Conservation (phyloP, 768 basidiomycete species). For the Suillus ampliporus region DNA sequence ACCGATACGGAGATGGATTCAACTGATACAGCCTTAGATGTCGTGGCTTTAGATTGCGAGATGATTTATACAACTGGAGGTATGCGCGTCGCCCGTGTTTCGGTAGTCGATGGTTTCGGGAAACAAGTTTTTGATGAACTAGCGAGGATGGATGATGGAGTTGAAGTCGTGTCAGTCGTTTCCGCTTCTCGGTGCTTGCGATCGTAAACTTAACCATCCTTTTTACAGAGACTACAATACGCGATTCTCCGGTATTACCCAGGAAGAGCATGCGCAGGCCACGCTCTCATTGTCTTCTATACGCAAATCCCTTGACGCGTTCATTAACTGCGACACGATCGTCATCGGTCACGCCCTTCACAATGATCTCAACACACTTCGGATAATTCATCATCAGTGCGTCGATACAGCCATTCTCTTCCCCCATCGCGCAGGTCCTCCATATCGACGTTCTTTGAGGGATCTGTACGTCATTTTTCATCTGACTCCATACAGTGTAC, state of each 20-base stretch:
- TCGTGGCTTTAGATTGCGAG: constrained; percentile 94
- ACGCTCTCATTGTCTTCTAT: constrained; percentile 68
- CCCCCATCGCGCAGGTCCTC: constrained; percentile 79
- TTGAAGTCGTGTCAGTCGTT: constrained; percentile 71
- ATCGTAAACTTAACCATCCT: constrained; percentile 10
- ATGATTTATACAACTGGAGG: constrained; percentile 97
- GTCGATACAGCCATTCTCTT: constrained; percentile 90
- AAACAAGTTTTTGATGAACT: constrained; percentile 81
- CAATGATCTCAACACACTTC: constrained; percentile 90
- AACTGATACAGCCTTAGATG: constrained; percentile 58
- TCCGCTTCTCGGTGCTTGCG: constrained; percentile 5
- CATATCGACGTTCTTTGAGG: constrained; percentile 79
- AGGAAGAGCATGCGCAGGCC: constrained; percentile 64
- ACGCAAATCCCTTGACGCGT: constrained; percentile 66
- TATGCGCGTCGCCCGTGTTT: constrained; percentile 88
- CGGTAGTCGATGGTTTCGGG: constrained; percentile 82
- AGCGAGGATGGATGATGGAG: constrained; percentile 79
- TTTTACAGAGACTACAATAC: constrained; percentile 84
- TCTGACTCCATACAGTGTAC: background rate
- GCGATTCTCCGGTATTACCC: constrained; percentile 83
- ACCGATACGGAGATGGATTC: background rate
- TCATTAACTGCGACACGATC: constrained; percentile 83
- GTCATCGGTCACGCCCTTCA: constrained; percentile 91
- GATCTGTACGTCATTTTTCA: constrained; percentile 64
- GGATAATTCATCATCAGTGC: constrained; percentile 83